Base-by-base conservation (phyloP, 2,329 filamentous ascomycete species). In the Exophiala sp. region DNA sequence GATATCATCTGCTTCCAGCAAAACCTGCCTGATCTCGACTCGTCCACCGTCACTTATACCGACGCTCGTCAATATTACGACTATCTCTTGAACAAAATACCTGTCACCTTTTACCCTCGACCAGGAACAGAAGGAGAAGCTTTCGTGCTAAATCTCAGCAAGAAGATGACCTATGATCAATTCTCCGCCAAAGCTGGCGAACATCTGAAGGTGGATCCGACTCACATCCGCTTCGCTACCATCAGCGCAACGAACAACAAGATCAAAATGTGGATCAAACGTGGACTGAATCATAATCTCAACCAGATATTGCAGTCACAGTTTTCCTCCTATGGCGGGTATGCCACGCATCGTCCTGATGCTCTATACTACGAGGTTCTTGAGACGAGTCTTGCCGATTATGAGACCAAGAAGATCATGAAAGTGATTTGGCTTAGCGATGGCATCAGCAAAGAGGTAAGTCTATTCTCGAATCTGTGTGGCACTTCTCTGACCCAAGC, bases 1-100 rank as follows among this genome's bases (percentile, higher is more conserved):
- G 94, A 99, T 67, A 95, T 99, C 62, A 84, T 99, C 52, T 96
- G 91, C 67, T 96, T 97, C 73, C 94, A 99, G 69, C 82, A 83
- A 55, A 75, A 80, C 21, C 71, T 70, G 21, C 78, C 80, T 5
- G 62, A 62, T 24, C 52, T 63, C 33, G 73, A 72, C 50, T 68
- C 71, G 7, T 53, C 69, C n/a, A 69, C 67, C 3, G 79, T 76
- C 32, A 69, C 77, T 5, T 83, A 80, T 60, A 71, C 71, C 11
- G 89, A 95, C 65, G 89, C 90, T 1, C 84, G 85, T 55, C 83
- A 89, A 46, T 97, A 91, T 71, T 99, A 99, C 69, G 94, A 99
- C 65, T 96, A 95, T 69, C 80, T 99, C 2, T 78, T 92, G 60
- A 90, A 95, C 71, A 88, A 88, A 69, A 86, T 89, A 66, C 82